Evolutionary conservation across 1,284 basidiomycete species (phyloP), one percentile per base, ranked within the genome.

Genomic region (Moesziomyces antarcticus): DNA sequence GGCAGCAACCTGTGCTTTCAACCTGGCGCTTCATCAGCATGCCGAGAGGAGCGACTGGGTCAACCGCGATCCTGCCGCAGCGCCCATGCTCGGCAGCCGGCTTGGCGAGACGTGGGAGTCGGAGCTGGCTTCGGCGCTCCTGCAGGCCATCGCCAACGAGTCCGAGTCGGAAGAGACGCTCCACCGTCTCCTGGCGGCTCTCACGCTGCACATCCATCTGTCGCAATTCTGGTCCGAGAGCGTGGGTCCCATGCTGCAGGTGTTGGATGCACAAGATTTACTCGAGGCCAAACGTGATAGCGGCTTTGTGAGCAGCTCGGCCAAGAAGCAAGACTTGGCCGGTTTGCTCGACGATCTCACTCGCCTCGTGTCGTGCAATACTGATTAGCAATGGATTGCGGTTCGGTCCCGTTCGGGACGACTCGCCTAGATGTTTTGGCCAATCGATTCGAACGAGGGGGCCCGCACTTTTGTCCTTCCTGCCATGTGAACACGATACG

Each of bases 1-100:
- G 0, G 91, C 91, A 0, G 92, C 93, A 7, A 92, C 91, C 72
- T 84, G 93, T 11, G 90, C 89, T 6, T 93, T 94, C 81, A 92
- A 95, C 76, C 84, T 91, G 6, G 88, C 90, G 1, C 74, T 56
- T 74, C 83, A 69, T 53, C 65, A 69, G 45, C 78, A 66, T 16
- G 48, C 53, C 21, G 55, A 66, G 33, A 48, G 73, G 24, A 50
- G 49, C 9, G 64, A 67, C 2, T 75, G 73, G 73, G 33, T 62
- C 42, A 68, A 62, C n/a, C 52, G 52, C 5, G 64, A 69, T 46
- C 59, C 69, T 3, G 82, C 79, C 7, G 88, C 87, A 45, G 88
- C 88, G 61, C 86, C 82, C 16, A 86, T 85, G 20, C 87, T 87
- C 42, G 87, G 90, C 67, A 90, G 88, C 33, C 92, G 94, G 5